Evolutionary conservation across 257 asterid species (phyloP), one percentile per base, ranked within the genome.

Genomic region (Ehretia macrophylla): DNA sequence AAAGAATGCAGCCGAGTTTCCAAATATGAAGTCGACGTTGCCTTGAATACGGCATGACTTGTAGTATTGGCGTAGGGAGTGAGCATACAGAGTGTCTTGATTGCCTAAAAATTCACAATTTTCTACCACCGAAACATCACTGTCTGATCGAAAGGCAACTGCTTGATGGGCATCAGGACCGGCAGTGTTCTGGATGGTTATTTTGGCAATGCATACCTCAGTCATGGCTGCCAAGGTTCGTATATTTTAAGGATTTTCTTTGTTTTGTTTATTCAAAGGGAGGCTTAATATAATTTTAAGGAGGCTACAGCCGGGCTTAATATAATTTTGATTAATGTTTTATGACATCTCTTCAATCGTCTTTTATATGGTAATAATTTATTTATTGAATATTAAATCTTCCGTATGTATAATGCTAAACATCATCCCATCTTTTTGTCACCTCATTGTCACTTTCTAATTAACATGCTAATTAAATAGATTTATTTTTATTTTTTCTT

Each of bases 21-120:
- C 89, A 42, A 83, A 83, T 17, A 83, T 77, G 77, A 83, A 83
- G 65, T 83, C 86, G 1, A 83, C 69, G 4, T 75, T 83, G 32
- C 86, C 89, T 27, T 67, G 77, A 60, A 83, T 47, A 16, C 55
- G 76, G 51, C 84, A 77, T 12, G 90, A 80, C 49, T 77, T 73
- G 77, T 72, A 83, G 72, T 70, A 77, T 17, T 83, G 90, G 0
- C 90, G 84, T 0, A 83, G 63, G 50, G 81, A 67, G 75, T 83
- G 83, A 0, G 82, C 69, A 22, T 83, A 83, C 13, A 83, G 69
- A 0, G 90, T 83, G 76, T 83, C 90, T 63, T 83, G 90, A 18
- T 83, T 77, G 18, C 90, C 85, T 1, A 75, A 8, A 20, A 83
- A 80, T 53, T 80, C 86, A 22, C 86, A 83, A 37, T 73, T 73